These are phyloP conservation scores for Myriosclerotinia curreyana DNA, from an alignment of 2,329 filamentous ascomycete species.

Conservation along the genomic window DNA sequence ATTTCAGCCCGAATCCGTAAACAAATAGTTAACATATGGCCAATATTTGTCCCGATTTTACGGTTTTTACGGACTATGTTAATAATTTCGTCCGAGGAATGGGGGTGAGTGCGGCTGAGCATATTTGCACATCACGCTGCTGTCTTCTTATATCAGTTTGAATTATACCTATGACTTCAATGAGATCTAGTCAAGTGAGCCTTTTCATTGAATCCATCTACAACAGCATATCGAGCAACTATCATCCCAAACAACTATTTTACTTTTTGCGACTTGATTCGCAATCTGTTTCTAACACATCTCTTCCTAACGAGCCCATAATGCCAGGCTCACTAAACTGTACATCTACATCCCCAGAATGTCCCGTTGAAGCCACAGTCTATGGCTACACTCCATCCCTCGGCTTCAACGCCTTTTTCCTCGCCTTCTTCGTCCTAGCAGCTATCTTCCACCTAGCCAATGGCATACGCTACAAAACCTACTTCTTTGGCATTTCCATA, in stretches of 20 bases:
- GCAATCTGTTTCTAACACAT: not conserved
- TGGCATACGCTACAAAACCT: constrained; percentile 51
- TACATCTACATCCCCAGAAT: constrained; percentile 31
- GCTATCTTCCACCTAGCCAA: constrained; percentile 44
- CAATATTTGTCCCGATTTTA: not conserved
- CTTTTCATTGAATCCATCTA: not conserved
- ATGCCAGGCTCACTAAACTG: constrained; percentile 28
- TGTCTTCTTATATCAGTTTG: not conserved
- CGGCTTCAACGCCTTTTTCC: constrained; percentile 54
- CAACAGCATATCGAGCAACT: not conserved
- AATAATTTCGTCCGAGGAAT: not conserved
- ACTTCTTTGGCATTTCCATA: constrained; percentile 50
- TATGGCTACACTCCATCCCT: constrained; percentile 54
- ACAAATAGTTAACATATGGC: not conserved
- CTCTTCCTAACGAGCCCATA: not conserved
- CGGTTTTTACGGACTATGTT: not conserved
- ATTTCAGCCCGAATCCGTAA: not conserved
- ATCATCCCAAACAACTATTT: too few species aligned
- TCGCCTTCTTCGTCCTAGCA: constrained; percentile 47
- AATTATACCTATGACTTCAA: not conserved
- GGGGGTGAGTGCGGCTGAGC: not conserved
- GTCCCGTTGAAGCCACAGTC: constrained; percentile 36
- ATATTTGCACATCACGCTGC: not conserved
- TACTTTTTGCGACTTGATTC: not conserved
- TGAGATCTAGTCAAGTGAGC: not conserved